A percentile compares a stretch with the other conserved stretches of the same genome.
Conservation (phyloP, 352 stramenopile genomes). For the Pythium phragmitis region DNA sequence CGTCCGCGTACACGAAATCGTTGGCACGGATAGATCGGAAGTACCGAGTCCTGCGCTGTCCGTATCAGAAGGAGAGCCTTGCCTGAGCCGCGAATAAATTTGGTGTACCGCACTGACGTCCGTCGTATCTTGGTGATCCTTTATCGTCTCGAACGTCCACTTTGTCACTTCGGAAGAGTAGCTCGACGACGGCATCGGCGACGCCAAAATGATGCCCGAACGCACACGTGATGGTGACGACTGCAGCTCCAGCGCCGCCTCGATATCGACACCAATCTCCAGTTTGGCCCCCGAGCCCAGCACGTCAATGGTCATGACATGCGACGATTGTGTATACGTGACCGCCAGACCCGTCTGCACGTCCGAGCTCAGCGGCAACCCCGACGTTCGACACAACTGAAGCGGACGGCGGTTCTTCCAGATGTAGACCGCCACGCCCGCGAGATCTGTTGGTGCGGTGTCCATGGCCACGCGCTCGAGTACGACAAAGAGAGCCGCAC, state of each 20-base stretch:
- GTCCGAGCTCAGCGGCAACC: slow-evolving; percentile 4
- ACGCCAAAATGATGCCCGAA: slow-evolving; percentile 20
- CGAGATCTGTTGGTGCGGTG: background rate
- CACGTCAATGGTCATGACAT: slow-evolving; percentile 21
- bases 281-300: slow-evolving; percentile 13
- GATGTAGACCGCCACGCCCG: slow-evolving; percentile 28
- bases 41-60: background rate
- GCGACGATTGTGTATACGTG: slow-evolving; percentile 4
- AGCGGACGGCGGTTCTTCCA: slow-evolving; percentile 25
- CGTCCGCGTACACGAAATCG: slow-evolving; percentile 54
- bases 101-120: slow-evolving; percentile 6
- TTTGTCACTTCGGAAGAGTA: slow-evolving; percentile 16
- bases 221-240: slow-evolving; percentile 10
- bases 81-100: slow-evolving; percentile 17
- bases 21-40: slow-evolving; percentile 5
- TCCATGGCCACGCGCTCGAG: slow-evolving; percentile 13
- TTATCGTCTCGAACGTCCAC: slow-evolving; percentile 24
- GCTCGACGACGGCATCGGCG: background rate
- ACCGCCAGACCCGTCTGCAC: slow-evolving; percentile 15
- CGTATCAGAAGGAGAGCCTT: background rate
- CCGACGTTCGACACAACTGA: slow-evolving; percentile 20
- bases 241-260: slow-evolving; percentile 16
- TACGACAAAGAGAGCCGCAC: slow-evolving; percentile 21
- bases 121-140: background rate
- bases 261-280: slow-evolving; percentile 27